Percentiles rank a stretch among this genome's conserved stretches.
These are phyloP conservation scores for Chamaecrista fasciculata DNA, from an alignment of 306 rosid genomes.

Conservation along the genomic window DNA sequence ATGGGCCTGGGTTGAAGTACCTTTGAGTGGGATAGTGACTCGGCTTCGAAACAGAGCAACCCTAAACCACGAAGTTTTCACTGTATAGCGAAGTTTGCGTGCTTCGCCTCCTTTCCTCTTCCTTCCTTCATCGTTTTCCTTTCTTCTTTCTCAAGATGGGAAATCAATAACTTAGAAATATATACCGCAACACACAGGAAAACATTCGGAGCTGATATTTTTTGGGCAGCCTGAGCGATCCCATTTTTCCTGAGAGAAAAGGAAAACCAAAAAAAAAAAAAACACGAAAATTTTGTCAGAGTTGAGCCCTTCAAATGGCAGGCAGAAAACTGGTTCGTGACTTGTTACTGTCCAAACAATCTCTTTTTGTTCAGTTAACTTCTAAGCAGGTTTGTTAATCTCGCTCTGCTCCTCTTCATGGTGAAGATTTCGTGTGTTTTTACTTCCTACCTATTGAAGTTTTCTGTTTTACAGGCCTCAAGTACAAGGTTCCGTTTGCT, in stretches of 20 bases:
- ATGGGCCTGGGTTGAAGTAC: neutral
- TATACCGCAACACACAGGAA: neutral
- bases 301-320: constrained; percentile 38
- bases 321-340: constrained; percentile 74
- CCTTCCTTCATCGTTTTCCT: neutral
- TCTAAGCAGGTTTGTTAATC: constrained; percentile 43
- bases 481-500: constrained; percentile 43
- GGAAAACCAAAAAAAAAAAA: no score
- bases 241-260: neutral
- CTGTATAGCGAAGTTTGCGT: neutral
- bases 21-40: neutral
- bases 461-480: constrained; percentile 34
- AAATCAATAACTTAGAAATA: neutral
- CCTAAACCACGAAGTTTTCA: neutral
- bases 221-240: neutral
- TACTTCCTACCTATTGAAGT: neutral
- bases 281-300: neutral
- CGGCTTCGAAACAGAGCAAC: neutral
- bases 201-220: neutral
- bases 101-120: neutral
- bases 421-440: neutral
- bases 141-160: constrained; percentile 3
- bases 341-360: constrained; percentile 49
- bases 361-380: constrained; percentile 41
- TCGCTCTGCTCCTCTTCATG: neutral